A percentile compares a stretch with the other conserved stretches of the same genome.
Conservation (phyloP, 2,329 filamentous ascomycete genomes). For the Aspergillus sp. region DNA sequence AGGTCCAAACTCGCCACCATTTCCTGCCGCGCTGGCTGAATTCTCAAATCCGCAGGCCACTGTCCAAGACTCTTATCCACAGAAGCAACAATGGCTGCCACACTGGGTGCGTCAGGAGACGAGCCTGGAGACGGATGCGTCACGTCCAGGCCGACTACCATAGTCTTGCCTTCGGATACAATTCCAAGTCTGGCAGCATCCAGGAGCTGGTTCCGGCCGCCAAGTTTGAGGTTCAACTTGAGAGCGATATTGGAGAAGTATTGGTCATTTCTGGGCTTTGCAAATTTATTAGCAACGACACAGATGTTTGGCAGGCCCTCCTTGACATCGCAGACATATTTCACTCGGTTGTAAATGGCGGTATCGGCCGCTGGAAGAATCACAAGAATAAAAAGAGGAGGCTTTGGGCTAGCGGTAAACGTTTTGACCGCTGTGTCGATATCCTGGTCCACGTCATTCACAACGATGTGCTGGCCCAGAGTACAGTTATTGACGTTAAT, state of each 20-base stretch:
- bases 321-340: conserved; percentile 65
- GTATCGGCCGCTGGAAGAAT: conserved; percentile 57
- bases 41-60: conserved; percentile 71
- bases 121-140: conserved; percentile 80
- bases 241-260: conserved; percentile 70
- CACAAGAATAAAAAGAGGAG: conserved; percentile 53
- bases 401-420: conserved; percentile 13
- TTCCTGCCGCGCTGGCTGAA: conserved; percentile 66
- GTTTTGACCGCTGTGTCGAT: conserved; percentile 25
- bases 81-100: conserved; percentile 79
- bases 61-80: conserved; percentile 69
- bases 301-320: conserved; percentile 70
- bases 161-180: conserved; percentile 68
- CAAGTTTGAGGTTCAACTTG: conserved; percentile 80
- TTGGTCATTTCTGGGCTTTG: conserved; percentile 35
- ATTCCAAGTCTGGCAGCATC: conserved; percentile 54
- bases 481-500: no score
- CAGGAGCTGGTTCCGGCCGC: conserved; percentile 70
- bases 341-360: conserved; percentile 64
- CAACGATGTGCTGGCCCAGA: no score
- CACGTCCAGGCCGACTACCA: conserved; percentile 86
- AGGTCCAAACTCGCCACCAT: conserved; percentile 65
- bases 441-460: neutral
- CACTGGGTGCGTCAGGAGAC: conserved; percentile 62
- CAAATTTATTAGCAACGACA: conserved; percentile 55